These are phyloP conservation scores for Suillus plorans DNA, from an alignment of 768 basidiomycete genomes.

Conservation along the genomic window DNA sequence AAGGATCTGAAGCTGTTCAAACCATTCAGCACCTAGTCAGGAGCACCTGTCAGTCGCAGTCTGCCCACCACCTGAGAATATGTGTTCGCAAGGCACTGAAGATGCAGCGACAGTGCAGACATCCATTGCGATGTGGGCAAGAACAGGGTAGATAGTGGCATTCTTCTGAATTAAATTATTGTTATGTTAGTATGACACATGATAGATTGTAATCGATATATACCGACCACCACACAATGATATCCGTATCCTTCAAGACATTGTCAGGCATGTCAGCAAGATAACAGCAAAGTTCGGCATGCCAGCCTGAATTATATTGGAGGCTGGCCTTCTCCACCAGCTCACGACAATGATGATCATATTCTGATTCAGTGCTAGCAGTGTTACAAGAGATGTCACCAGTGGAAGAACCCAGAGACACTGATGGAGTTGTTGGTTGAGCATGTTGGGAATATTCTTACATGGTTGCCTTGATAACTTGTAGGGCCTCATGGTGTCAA, in stretches of 20 bases:
- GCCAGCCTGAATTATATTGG: not conserved
- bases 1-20: conserved; percentile 14
- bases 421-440: not conserved
- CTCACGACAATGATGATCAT: not conserved
- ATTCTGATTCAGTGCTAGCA: not conserved
- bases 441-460: not conserved
- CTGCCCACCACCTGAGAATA: conserved; percentile 15
- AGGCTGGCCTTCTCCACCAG: conserved; percentile 1
- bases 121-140: conserved; percentile 2
- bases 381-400: not conserved
- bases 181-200: not conserved
- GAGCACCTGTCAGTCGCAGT: conserved; percentile 4
- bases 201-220: not conserved
- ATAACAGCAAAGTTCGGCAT: conserved; percentile 11
- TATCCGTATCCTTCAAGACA: conserved; percentile 14
- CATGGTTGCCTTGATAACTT: conserved; percentile 12
- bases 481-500: conserved; percentile 15
- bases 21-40: not conserved
- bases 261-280: conserved; percentile 12
- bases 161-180: not conserved
- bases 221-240: conserved; percentile 18
- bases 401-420: not conserved
- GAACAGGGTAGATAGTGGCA: not conserved
- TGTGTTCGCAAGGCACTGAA: conserved; percentile 10
- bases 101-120: conserved; percentile 9